A percentile compares a stretch with the other conserved stretches of the same genome.
These are phyloP conservation scores for Metschnikowia noctiluminum DNA, from an alignment of 805 yeast genomes.

Conservation along the genomic window DNA sequence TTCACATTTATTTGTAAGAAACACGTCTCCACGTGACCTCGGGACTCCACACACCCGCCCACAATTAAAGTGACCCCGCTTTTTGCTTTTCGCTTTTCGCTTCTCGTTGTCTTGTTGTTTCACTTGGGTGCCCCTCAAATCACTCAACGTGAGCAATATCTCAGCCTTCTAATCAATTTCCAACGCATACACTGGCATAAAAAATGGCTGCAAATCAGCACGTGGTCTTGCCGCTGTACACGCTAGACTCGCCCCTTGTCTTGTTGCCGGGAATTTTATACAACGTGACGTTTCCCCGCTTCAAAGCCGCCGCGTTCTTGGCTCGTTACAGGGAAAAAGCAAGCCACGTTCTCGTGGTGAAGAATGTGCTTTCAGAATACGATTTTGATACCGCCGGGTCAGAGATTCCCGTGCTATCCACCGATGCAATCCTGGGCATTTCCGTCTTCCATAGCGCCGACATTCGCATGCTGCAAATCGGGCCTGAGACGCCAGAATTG, in stretches of 20 bases:
- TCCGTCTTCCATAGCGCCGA: constrained; percentile 18
- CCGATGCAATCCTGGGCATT: constrained; percentile 32
- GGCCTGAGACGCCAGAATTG: background rate
- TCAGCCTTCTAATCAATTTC: too few species aligned
- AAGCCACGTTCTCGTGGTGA: constrained; percentile 25
- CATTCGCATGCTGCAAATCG: constrained; percentile 1
- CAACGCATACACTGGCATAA: background rate
- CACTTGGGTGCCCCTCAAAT: background rate
- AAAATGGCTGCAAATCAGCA: background rate
- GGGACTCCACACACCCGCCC: too few species aligned
- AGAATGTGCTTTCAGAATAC: constrained; percentile 33
- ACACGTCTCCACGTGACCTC: too few species aligned
- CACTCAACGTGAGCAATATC: background rate
- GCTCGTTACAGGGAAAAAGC: constrained; percentile 36
- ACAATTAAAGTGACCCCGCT: too few species aligned
- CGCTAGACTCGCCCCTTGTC: constrained; percentile 43
- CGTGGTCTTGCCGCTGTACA: constrained; percentile 38
- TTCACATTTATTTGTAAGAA: too few species aligned
- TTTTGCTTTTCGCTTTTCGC: too few species aligned
- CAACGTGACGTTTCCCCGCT: constrained; percentile 49
- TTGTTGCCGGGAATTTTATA: constrained; percentile 63
- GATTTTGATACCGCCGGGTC: constrained; percentile 24
- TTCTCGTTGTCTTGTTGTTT: background rate
- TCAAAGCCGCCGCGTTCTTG: constrained; percentile 46
- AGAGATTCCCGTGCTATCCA: constrained; percentile 22